Evolutionary conservation across 805 yeast species (phyloP).

Genomic region (Metschnikowia proteae): DNA sequence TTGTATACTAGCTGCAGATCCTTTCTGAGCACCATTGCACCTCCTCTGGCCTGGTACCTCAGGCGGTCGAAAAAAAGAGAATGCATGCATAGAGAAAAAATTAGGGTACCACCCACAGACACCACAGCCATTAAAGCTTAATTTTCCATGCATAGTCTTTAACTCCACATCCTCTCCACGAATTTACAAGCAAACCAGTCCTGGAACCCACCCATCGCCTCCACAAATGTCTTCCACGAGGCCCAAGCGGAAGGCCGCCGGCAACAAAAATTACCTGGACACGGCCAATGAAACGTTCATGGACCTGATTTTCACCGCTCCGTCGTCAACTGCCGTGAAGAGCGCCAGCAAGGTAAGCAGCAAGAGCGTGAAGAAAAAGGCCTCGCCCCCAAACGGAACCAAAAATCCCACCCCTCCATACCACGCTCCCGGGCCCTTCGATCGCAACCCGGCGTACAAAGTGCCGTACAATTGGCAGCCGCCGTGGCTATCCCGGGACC

Average conservation of each 20-base stretch:
- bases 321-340: constrained; percentile 2
- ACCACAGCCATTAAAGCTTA: neutral
- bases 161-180: neutral
- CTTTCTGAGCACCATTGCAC: neutral
- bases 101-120: constrained; percentile 3
- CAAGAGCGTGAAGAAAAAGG: neutral
- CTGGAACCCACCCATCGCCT: neutral
- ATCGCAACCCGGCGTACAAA: neutral
- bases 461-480: constrained; percentile 49
- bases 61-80: constrained; percentile 5
- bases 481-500: constrained; percentile 29
- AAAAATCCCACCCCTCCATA: constrained; percentile 4
- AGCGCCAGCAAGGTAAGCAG: constrained; percentile 2
- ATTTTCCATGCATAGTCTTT: constrained; percentile 1
- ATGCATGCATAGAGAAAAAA: constrained; percentile 5
- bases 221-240: constrained; percentile 14
- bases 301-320: constrained; percentile 6
- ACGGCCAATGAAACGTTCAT: constrained; percentile 13
- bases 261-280: constrained; percentile 19
- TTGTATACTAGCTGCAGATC: neutral
- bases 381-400: constrained; percentile 6
- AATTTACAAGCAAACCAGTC: neutral
- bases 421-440: neutral
- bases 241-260: constrained; percentile 20
- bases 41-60: constrained; percentile 3